These are phyloP conservation scores for Claviceps purpurea DNA, from an alignment of 2,329 filamentous ascomycete genomes.

Conservation along the genomic window DNA sequence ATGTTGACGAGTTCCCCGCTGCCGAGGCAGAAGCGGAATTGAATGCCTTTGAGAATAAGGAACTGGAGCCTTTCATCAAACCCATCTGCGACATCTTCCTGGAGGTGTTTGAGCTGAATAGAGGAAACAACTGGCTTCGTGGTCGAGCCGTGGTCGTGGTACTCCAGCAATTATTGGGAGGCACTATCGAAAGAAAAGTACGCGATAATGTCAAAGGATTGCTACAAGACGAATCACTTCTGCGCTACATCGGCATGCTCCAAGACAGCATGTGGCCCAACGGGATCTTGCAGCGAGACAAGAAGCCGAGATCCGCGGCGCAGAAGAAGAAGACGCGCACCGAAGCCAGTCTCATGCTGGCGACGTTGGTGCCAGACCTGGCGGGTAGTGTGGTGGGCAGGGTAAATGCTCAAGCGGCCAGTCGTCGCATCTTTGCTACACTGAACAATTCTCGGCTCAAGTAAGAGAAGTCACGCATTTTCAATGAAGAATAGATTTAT, in stretches of 20 bases:
- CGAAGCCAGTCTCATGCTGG: slow-evolving; percentile 80
- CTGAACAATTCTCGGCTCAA: slow-evolving; percentile 86
- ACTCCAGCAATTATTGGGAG: slow-evolving; percentile 85
- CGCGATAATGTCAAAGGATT: slow-evolving; percentile 67
- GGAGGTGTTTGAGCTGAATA: slow-evolving; percentile 87
- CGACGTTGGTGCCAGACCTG: slow-evolving; percentile 79
- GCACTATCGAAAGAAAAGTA: slow-evolving; percentile 91
- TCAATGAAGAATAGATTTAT: not conserved
- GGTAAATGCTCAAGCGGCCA: slow-evolving; percentile 81
- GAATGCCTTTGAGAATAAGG: slow-evolving; percentile 80
- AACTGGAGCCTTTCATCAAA: slow-evolving; percentile 91
- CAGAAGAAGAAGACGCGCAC: slow-evolving; percentile 72
- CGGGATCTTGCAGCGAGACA: slow-evolving; percentile 39
- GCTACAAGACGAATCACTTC: slow-evolving; percentile 63
- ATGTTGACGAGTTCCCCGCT: slow-evolving; percentile 36
- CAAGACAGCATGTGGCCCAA: slow-evolving; percentile 71
- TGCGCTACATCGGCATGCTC: slow-evolving; percentile 62
- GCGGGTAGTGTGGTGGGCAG: slow-evolving; percentile 87
- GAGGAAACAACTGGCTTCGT: slow-evolving; percentile 92
- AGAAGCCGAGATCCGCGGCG: slow-evolving; percentile 44
- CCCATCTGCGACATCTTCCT: slow-evolving; percentile 97
- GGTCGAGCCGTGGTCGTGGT: slow-evolving; percentile 93
- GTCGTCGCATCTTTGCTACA: slow-evolving; percentile 75
- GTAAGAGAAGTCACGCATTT: slow-evolving; percentile 33
- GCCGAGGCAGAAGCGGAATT: slow-evolving; percentile 88